Evolutionary conservation across 2,329 filamentous ascomycete species (phyloP), one percentile per base, ranked within the genome.

Genomic region (Trichophyton equinum): DNA sequence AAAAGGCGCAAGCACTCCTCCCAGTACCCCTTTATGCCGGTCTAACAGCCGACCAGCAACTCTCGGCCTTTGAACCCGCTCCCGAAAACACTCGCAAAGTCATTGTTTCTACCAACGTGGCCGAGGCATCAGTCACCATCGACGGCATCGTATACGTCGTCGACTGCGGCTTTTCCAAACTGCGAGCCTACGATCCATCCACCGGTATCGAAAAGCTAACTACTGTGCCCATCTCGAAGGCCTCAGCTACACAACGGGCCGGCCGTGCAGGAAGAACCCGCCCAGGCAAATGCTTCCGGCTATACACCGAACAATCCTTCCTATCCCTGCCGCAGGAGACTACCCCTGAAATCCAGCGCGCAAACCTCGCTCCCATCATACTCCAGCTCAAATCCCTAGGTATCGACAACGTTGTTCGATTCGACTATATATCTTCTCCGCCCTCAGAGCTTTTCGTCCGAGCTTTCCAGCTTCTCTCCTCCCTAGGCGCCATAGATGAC

Each of bases 81-180:
- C 85, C 89, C 0, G 85, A 89, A 63, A 86, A 91, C 62, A 91
- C 86, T 1, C 83, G 94, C 47, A 97, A 97, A 71, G 88, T 96
- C 44, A 88, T 99, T 40, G 86, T 96, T 65, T 87, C 89, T 3
- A 97, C 94, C 62, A 97, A 97, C 71, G 96, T 97, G 65, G 91
- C 94, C 11, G 94, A 99, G 77, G 92, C 94, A 3, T 96, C 90
- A 1, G 87, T 99, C 49, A 97, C 94, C 15, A 95, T 97, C 61
- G 86, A 94, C 59, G 91, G 90, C 2, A 91, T 97, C 63, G 85
- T 91, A 60, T 95, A 89, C 69, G 92, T 99, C 4, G 78, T 97
- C 57, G 94, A 99, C 72, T 86, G 84, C 59, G 94, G 94, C 1
- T 96, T 89, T 70, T 91, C 95, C 65, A 97, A 97, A 72, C 78